Conservation (phyloP, 2,329 filamentous ascomycete species). For the Penicillium aurantiogriseum region DNA sequence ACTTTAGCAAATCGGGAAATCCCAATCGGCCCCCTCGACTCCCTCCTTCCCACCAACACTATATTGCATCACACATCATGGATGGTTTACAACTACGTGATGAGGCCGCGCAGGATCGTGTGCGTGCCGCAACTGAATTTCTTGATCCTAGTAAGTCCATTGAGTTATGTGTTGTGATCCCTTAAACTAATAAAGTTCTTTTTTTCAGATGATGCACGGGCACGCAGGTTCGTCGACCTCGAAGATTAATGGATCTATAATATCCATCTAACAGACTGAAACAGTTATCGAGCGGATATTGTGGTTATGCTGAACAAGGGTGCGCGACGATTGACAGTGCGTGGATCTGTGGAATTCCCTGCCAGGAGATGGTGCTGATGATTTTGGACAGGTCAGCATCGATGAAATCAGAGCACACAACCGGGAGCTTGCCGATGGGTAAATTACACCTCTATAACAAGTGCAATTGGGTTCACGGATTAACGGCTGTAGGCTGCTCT, state of each 20-base stretch:
- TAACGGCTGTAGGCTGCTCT: slow-evolving; percentile 59
- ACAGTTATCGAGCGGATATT: slow-evolving; percentile 87
- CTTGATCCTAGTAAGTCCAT: slow-evolving; percentile 76
- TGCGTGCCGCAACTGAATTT: slow-evolving; percentile 87
- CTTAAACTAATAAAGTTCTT: slow-evolving; percentile 17
- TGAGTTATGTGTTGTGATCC: background rate
- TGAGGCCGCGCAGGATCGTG: slow-evolving; percentile 77
- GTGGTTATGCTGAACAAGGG: slow-evolving; percentile 69
- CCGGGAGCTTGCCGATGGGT: slow-evolving; percentile 72
- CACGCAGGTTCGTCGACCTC: slow-evolving; percentile 48
- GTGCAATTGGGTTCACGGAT: background rate
- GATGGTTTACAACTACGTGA: slow-evolving; percentile 75
- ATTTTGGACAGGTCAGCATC: slow-evolving; percentile 61
- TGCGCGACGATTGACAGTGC: slow-evolving; percentile 56
- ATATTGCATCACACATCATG: slow-evolving; percentile 51
- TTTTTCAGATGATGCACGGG: slow-evolving; percentile 54
- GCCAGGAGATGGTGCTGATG: slow-evolving; percentile 14
- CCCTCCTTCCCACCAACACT: slow-evolving; percentile 12
- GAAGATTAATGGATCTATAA: background rate
- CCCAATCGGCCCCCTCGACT: slow-evolving; percentile 16
- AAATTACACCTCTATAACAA: slow-evolving; percentile 10
- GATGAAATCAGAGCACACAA: slow-evolving; percentile 91
- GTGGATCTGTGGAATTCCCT: slow-evolving; percentile 17
- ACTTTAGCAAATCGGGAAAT: slow-evolving; percentile 36
- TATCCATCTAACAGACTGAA: slow-evolving; percentile 26